Base-by-base conservation (phyloP, 345 rosid genomes). In the Odontarrhena argentea region DNA sequence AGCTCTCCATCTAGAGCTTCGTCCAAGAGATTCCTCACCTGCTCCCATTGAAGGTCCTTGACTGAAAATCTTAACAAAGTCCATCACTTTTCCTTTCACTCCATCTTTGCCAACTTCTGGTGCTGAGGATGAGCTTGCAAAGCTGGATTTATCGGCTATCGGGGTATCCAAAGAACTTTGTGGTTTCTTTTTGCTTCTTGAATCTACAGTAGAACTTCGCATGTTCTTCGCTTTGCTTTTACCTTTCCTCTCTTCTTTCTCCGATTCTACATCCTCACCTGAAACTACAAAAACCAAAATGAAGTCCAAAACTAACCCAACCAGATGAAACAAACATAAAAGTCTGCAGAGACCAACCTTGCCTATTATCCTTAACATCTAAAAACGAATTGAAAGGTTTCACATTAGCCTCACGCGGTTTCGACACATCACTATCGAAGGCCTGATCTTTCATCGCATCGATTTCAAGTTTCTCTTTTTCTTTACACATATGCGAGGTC, bases 61-160 rank as follows among this genome's bases (percentile, higher is more conserved):
- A 62, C 78, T 89, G 79, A 89, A 89, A 40, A 85, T 79, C 63
- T 85, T 86, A 41, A 89, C 78, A 60, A 89, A 92, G n/a, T 87
- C 96, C 75, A 77, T 87, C 52, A 92, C 88, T 78, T 78, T 92
- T 75, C 90, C 91, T 60, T 52, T 77, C 36, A 9, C 79, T 67
- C 81, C 75, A 51, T 50, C 73, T 71, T 80, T 84, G 50, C 63
- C 76, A 28, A 49, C 65, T 64, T 81, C 85, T 22, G 37, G 46
- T 10, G 61, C 60, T 45, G 54, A 68, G 6, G 36, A 68, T 10
- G 83, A 68, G 36, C 71, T 74, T 38, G 61, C 80, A 12, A 36
- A n/a, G 58, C 69, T 58, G 62, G 74, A 50, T 81, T 76, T 74
- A 57, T 68, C 67, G 5, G 58, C 73, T 66, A 68, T 75, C 15